Evolutionary conservation across 345 rosid species (phyloP).

Genomic region (Salix caprea): DNA sequence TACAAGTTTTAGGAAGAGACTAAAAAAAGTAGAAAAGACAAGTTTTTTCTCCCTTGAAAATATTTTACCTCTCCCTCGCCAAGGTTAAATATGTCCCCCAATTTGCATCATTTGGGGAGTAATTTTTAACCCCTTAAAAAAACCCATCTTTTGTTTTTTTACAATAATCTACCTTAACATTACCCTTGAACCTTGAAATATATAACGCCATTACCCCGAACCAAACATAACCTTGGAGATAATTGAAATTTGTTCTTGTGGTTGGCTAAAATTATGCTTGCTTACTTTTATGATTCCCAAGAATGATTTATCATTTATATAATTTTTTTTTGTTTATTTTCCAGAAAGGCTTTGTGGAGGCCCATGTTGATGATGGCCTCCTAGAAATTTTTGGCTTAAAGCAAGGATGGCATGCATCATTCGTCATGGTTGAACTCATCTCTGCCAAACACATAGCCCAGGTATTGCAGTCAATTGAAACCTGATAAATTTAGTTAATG

Average conservation of each 20-base stretch:
- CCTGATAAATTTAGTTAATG: neutral
- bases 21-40: neutral
- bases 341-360: constrained; percentile 93
- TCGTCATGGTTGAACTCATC: constrained; percentile 98
- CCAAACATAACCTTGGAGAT: neutral
- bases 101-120: neutral
- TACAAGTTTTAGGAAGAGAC: neutral
- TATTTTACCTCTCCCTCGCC: neutral
- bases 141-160: neutral
- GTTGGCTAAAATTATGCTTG: neutral
- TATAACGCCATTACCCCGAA: neutral
- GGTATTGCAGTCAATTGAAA: constrained; percentile 36
- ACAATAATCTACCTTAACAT: neutral
- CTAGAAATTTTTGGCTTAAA: constrained; percentile 91
- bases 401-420: constrained; percentile 99
- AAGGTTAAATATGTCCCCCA: neutral
- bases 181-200: neutral
- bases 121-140: neutral
- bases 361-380: constrained; percentile 90
- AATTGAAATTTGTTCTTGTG: neutral
- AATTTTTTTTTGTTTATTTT: constrained; percentile 2
- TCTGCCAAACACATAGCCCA: constrained; percentile 97
- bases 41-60: neutral
- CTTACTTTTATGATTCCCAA: neutral
- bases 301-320: neutral